phyloP scores from a whole-genome alignment of 1,284 basidiomycete species.

The Ceratobasidium sp. region DNA sequence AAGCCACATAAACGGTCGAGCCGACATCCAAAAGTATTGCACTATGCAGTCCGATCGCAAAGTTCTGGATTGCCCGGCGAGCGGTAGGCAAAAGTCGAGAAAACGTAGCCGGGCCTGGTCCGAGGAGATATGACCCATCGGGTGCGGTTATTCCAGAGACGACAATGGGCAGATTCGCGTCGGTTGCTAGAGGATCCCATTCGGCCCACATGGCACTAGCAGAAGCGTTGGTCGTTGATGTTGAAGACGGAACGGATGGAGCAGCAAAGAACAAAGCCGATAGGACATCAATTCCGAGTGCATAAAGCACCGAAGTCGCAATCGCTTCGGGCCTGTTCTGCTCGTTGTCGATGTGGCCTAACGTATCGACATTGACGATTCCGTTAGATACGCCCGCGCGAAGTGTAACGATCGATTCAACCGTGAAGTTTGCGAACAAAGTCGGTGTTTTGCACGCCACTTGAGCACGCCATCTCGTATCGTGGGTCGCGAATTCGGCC shows the following conservation, averaged over 20 bases:
- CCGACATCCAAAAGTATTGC: constrained; percentile 36
- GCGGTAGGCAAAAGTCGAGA: not conserved
- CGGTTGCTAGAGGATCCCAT: constrained; percentile 32
- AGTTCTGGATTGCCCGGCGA: constrained; percentile 28
- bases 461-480: constrained; percentile 23
- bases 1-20: not conserved
- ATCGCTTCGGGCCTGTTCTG: constrained; percentile 31
- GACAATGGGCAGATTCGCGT: constrained; percentile 6
- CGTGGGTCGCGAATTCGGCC: constrained; percentile 29
- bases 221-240: not conserved
- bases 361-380: constrained; percentile 28
- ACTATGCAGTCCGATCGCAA: constrained; percentile 20
- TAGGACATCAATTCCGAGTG: constrained; percentile 31
- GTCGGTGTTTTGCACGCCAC: constrained; percentile 14
- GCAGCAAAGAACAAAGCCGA: constrained; percentile 6
- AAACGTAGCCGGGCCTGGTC: not conserved
- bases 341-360: constrained; percentile 14
- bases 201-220: constrained; percentile 38
- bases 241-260: constrained; percentile 1
- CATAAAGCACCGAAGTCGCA: constrained; percentile 24
- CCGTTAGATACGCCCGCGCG: constrained; percentile 25
- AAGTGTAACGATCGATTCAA: constrained; percentile 22
- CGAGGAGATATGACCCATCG: constrained; percentile 2
- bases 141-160: constrained; percentile 17
- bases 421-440: constrained; percentile 33